Evolutionary conservation across 129 eudicot genomes (phyloP), one percentile per base, ranked within the genome.

Genomic region (Helianthus annuus): DNA sequence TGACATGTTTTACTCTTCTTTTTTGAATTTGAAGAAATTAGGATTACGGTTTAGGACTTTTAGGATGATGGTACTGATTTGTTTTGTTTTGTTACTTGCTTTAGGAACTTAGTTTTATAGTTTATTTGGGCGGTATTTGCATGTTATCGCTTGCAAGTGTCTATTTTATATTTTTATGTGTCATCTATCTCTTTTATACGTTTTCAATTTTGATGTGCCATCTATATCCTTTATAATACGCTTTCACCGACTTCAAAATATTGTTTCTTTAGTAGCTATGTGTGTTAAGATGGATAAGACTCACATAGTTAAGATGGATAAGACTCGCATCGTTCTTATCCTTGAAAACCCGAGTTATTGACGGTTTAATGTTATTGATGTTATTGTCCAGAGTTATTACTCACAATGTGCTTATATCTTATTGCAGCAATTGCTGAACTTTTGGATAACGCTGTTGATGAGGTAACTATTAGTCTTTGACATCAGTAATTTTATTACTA

Each of bases 371-470:
- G 57, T 53, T 64, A 22, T 65, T 66, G 38, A 56, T 55, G 57
- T 48, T 56, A 57, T 46, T 44, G 22, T 46, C 45, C 69, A 32
- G 39, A 27, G 22, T 1, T 39, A 56, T 32, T 65, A 44, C 67
- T 76, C 32, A 46, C 77, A 34, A 60, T 60, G 66, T 60, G 12
- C 10, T 32, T 36, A 29, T 38, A 32, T 54, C 76, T 68, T 39
- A 5, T 82, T 76, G 85, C 96, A 91, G 97, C 97, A 11, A 92
- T 92, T 58, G 97, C 97, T 32, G 97, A 92, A 91, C 89, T 92
- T 59, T 85, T 92, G 82, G 97, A 92, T 76, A 92, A 92, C 81
- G 93, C 93, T 52, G 96, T 92, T 67, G 97, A 92, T 58, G 96
- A 92, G 97, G 97, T 92, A 72, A 79, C 48, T 49, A 62, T 70